These are phyloP conservation scores for Effrenium voratum DNA, from an alignment of 73 alveolate genomes.

Conservation along the genomic window DNA sequence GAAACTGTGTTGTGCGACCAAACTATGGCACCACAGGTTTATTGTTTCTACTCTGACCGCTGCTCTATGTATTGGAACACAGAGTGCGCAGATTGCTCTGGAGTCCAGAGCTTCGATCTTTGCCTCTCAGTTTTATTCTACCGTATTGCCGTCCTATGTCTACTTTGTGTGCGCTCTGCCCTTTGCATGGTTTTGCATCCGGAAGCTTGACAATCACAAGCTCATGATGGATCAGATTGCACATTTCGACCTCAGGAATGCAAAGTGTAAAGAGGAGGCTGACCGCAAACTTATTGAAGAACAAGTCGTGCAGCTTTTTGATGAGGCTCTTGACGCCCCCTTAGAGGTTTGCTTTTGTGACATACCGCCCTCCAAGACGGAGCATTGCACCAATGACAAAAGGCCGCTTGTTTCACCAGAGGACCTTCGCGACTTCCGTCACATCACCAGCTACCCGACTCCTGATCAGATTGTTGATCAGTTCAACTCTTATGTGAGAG, in stretches of 20 bases:
- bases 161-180: not conserved
- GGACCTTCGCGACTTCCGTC: not conserved
- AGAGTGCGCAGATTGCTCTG: not conserved
- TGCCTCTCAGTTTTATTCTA: not conserved
- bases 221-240: constrained; percentile 35
- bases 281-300: constrained; percentile 13
- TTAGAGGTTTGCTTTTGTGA: not conserved
- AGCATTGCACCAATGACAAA: no score
- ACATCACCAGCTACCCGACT: not conserved
- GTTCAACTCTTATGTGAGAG: not conserved
- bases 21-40: not conserved
- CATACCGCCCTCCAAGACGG: no score
- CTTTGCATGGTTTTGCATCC: not conserved
- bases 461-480: not conserved
- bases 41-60: not conserved
- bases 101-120: not conserved
- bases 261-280: constrained; percentile 17
- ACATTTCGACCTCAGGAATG: not conserved
- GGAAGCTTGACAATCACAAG: not conserved
- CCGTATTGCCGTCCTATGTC: not conserved
- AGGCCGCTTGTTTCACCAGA: not conserved
- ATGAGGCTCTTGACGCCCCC: not conserved
- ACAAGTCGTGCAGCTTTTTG: not conserved
- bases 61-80: not conserved
- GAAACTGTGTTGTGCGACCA: not conserved